Evolutionary conservation across 73 alveolate genomes (phyloP).

Genomic region (Stentor roeselii): DNA sequence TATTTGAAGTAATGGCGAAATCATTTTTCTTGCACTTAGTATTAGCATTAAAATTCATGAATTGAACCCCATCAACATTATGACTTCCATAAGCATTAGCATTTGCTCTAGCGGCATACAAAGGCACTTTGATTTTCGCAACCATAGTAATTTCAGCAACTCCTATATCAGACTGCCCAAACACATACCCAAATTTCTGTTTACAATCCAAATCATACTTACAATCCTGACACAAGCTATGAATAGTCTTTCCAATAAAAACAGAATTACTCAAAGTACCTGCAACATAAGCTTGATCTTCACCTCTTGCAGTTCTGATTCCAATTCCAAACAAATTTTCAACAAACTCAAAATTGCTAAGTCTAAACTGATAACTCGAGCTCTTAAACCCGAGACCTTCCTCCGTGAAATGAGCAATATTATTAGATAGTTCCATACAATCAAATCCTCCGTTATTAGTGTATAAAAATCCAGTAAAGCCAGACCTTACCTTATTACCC

Average conservation of each 20-base stretch:
- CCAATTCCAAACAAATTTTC: neutral
- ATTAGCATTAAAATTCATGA: too few relatives aligned
- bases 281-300: neutral
- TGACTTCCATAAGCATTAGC: neutral
- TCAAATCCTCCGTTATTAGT: neutral
- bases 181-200: neutral
- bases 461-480: neutral
- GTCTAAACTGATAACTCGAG: neutral
- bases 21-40: neutral
- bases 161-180: neutral
- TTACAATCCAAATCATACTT: neutral
- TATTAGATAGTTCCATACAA: neutral
- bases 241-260: neutral
- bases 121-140: neutral
- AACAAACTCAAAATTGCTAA: neutral
- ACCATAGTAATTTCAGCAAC: neutral
- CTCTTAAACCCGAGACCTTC: conserved; percentile 7
- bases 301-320: neutral
- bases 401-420: neutral
- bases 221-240: neutral
- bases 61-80: neutral
- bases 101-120: neutral
- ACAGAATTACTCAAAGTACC: neutral
- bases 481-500: neutral
- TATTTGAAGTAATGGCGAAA: neutral